A percentile compares a stretch with the other conserved stretches of the same genome.
Conservation (phyloP, 2,329 filamentous ascomycete genomes). For the Cordyceps militaris region DNA sequence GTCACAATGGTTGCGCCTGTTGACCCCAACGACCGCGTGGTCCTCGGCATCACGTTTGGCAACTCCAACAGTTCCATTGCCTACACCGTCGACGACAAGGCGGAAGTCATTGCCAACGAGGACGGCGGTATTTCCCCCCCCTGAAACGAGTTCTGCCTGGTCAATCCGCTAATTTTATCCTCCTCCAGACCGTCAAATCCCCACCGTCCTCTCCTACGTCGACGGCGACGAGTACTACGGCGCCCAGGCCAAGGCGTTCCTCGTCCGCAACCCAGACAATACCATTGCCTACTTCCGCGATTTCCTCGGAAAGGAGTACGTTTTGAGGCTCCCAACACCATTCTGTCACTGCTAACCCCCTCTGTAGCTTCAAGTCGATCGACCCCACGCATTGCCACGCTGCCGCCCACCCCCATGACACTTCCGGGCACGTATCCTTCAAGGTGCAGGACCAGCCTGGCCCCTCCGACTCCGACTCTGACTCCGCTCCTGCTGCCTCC, state of each 20-base stretch:
- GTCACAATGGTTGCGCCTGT: slow-evolving; percentile 39
- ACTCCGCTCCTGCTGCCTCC: no score
- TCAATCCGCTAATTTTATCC: background rate
- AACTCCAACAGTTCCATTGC: slow-evolving; percentile 98
- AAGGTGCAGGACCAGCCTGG: slow-evolving; percentile 68
- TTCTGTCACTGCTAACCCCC: slow-evolving; percentile 5
- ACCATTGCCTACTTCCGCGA: slow-evolving; percentile 95
- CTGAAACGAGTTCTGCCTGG: background rate
- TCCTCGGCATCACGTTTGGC: slow-evolving; percentile 95
- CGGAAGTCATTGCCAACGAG: slow-evolving; percentile 97
- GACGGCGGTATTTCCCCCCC: slow-evolving; percentile 67
- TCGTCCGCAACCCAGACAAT: slow-evolving; percentile 87
- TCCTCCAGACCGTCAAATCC: slow-evolving; percentile 84
- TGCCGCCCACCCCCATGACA: slow-evolving; percentile 79
- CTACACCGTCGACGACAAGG: slow-evolving; percentile 85
- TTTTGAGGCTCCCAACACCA: slow-evolving; percentile 8
- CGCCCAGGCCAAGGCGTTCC: slow-evolving; percentile 87
- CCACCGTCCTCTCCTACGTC: slow-evolving; percentile 87
- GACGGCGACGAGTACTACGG: slow-evolving; percentile 96
- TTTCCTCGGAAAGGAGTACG: slow-evolving; percentile 87
- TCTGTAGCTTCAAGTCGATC: slow-evolving; percentile 75
- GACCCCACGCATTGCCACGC: slow-evolving; percentile 93
- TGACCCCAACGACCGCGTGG: slow-evolving; percentile 54
- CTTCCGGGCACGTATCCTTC: slow-evolving; percentile 68
- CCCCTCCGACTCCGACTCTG: no score